Percentiles rank a stretch among this genome's conserved stretches.
phyloP scores from a whole-genome alignment of 2,329 filamentous ascomycete genomes.

The Aspergillus neoniger region DNA sequence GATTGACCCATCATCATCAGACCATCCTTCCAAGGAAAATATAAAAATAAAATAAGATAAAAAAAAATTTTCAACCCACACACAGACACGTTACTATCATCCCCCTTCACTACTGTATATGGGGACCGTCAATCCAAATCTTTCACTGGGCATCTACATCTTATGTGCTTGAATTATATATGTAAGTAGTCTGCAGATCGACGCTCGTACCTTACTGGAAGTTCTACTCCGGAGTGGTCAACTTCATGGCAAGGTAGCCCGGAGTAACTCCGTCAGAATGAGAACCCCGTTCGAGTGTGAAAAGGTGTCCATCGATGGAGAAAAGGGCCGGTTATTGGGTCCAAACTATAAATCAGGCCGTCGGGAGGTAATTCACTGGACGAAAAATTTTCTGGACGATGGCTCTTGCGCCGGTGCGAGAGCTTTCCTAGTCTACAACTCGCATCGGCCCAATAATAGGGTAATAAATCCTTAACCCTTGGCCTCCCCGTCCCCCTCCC shows the following conservation, averaged over 20 bases:
- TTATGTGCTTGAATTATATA: neutral
- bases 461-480: slow-evolving; percentile 1
- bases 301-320: slow-evolving; percentile 4
- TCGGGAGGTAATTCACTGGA: neutral
- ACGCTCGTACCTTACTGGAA: neutral
- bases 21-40: neutral
- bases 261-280: slow-evolving; percentile 7
- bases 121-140: too few relatives aligned
- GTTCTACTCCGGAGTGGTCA: neutral
- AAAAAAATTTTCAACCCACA: neutral
- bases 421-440: neutral
- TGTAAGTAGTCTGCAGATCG: neutral
- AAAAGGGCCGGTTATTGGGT: slow-evolving; percentile 3
- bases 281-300: neutral
- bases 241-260: neutral
- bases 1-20: slow-evolving; percentile 7
- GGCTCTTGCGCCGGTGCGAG: slow-evolving; percentile 1
- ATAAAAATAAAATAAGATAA: too few relatives aligned
- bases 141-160: neutral
- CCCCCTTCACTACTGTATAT: too few relatives aligned
- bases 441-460: slow-evolving; percentile 4
- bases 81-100: neutral
- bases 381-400: slow-evolving; percentile 1
- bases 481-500: neutral
- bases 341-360: slow-evolving; percentile 6